Evolutionary conservation across 2,329 filamentous ascomycete genomes (phyloP), one percentile per base, ranked within the genome.

Genomic region (Camptophora hylomeconis): DNA sequence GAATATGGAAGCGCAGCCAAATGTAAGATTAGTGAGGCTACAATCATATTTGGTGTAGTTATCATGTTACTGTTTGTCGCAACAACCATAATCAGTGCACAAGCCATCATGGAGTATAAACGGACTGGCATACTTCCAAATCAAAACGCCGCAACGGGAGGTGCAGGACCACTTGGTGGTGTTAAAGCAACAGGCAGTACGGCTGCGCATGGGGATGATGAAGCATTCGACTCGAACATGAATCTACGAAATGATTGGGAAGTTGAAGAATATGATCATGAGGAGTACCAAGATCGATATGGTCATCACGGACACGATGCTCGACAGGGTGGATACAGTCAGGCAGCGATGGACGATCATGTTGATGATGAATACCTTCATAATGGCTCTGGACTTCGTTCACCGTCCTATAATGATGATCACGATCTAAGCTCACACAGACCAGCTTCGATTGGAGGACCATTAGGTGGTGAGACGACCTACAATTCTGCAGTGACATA

Each of bases 31-130:
- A 68, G 63, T 47, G 64, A 65, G 29, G 67, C 63, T 3, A 62
- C 62, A 3, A 62, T 67, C 11, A 65, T 69, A 8, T 54, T 74
- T 17, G 69, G 65, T 5, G 63, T 69, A 17, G 51, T 72, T 16
- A 57, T 74, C 33, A 72, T 65, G 67, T 40, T 74, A 18, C 57
- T 71, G 32, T 75, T 74, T 48, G 44, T 54, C 24, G 41, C 57
- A 12, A 72, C 70, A 1, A 53, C 58, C 31, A 60, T 51, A 37
- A 58, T 74, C 37, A 69, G 66, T 17, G 53, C 67, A 44, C 61
- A 65, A 45, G 67, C 64, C 37, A 56, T 71, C 32, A 53, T 61
- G 47, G 60, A 69, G 42, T 72, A 66, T 55, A 63, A 66, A 38
- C 61, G 63, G 38, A 68, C 66, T 25, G 69, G 69, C 35, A 60